These are phyloP conservation scores for Zygoascus flipseniorum DNA, from an alignment of 805 yeast species.

Conservation along the genomic window DNA sequence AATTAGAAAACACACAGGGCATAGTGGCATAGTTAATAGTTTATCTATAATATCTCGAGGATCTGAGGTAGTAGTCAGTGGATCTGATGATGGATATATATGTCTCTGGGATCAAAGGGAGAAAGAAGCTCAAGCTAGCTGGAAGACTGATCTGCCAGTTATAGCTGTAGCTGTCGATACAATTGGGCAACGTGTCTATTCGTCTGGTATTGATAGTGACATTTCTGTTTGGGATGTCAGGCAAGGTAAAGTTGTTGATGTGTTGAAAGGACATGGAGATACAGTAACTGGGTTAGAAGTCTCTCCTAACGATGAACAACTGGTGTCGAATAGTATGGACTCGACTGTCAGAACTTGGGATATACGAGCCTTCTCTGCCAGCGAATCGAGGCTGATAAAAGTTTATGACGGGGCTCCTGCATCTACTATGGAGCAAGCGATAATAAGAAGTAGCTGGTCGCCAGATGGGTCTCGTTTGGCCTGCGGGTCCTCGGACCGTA, in stretches of 20 bases:
- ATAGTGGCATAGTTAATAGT: conserved; percentile 48
- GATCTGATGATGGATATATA: conserved; percentile 57
- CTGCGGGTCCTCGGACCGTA: conserved; percentile 59
- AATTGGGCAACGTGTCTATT: conserved; percentile 38
- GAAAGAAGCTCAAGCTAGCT: conserved; percentile 33
- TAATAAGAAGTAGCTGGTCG: conserved; percentile 41
- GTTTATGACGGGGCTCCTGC: conserved; percentile 52
- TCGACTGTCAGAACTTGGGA: conserved; percentile 51
- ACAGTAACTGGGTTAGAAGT: conserved; percentile 46
- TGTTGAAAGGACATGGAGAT: conserved; percentile 38
- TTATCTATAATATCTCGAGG: conserved; percentile 32
- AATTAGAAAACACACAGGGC: conserved; percentile 46
- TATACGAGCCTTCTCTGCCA: conserved; percentile 35
- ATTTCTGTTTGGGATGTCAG: conserved; percentile 54
- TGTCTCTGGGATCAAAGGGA: conserved; percentile 58
- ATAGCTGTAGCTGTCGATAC: conserved; percentile 40
- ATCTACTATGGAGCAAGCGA: conserved; percentile 37
- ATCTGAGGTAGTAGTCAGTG: conserved; percentile 37
- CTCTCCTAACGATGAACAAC: conserved; percentile 38
- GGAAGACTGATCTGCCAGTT: conserved; percentile 47
- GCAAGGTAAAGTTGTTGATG: conserved; percentile 35
- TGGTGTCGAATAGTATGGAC: conserved; percentile 48
- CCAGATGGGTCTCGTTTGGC: conserved; percentile 30
- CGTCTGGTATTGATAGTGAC: conserved; percentile 62
- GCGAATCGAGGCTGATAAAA: conserved; percentile 27